These are phyloP conservation scores for Plasmodium vivax DNA, from an alignment of 169 alveolate species.

Conservation along the genomic window DNA sequence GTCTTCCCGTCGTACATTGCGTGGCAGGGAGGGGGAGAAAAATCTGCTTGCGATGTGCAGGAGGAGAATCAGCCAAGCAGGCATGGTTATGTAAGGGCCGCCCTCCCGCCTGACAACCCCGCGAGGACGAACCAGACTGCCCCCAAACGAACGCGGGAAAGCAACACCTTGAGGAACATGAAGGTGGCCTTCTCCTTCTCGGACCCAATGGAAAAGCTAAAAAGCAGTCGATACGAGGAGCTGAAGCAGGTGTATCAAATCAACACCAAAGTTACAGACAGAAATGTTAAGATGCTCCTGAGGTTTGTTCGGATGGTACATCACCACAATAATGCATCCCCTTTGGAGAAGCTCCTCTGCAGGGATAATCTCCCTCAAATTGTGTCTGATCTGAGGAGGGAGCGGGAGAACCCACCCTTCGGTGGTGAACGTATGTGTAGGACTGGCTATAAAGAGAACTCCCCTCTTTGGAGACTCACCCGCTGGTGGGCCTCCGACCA, in stretches of 20 bases:
- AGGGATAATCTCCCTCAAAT: not conserved
- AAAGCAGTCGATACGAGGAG: not conserved
- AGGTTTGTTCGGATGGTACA: constrained; percentile 8
- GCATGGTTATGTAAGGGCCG: not conserved
- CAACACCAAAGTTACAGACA: constrained; percentile 25
- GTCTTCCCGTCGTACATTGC: constrained; percentile 11
- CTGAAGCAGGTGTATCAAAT: constrained; percentile 33
- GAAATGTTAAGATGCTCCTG: constrained; percentile 20
- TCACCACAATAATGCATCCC: not conserved
- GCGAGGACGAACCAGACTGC: not conserved
- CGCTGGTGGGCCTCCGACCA: not conserved
- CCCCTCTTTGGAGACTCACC: not conserved
- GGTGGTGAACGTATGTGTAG: not conserved
- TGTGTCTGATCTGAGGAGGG: not conserved
- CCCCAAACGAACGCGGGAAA: not conserved
- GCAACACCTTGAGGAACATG: not conserved
- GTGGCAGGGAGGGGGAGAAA: not conserved
- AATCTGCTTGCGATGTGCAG: too few relatives aligned
- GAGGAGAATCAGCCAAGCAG: not conserved
- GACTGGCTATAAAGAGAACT: not conserved
- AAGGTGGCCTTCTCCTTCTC: not conserved
- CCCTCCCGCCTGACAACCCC: not conserved
- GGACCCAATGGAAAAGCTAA: constrained; percentile 17
- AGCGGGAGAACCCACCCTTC: not conserved
- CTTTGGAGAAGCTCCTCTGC: not conserved